Conservation (phyloP, 805 yeast species). For the Candida taoyuanica region DNA sequence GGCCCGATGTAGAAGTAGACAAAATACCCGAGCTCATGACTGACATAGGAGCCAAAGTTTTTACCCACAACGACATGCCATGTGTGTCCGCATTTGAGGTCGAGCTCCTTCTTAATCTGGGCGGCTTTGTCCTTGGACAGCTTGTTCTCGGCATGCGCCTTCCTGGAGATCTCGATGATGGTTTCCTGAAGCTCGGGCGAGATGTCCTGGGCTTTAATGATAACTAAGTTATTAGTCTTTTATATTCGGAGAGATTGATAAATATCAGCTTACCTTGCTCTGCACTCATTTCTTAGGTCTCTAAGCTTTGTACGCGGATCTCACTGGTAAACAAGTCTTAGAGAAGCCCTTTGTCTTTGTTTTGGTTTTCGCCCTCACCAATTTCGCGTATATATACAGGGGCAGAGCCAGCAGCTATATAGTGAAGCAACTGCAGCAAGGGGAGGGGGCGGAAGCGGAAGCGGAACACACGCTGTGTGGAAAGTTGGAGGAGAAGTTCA, state of each 20-base stretch:
- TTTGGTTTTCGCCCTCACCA: not conserved
- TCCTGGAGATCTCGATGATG: slow-evolving; percentile 43
- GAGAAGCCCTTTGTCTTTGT: no score
- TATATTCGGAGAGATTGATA: not conserved
- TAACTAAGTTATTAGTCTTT: slow-evolving; percentile 11
- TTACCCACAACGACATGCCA: slow-evolving; percentile 85
- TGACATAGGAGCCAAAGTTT: slow-evolving; percentile 73
- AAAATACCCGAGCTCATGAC: slow-evolving; percentile 73
- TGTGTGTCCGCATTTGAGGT: slow-evolving; percentile 57
- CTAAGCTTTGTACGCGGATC: not conserved
- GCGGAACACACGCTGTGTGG: no score
- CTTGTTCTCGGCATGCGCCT: slow-evolving; percentile 39
- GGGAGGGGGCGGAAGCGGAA: no score
- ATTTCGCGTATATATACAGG: not conserved
- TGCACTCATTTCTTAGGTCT: slow-evolving; percentile 3
- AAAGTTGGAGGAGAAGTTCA: no score
- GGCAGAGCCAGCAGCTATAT: not conserved
- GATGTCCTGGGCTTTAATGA: slow-evolving; percentile 27
- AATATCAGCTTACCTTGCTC: not conserved
- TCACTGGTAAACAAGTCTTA: no score
- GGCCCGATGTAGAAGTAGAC: slow-evolving; percentile 68
- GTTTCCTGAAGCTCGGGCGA: slow-evolving; percentile 46
- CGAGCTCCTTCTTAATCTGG: slow-evolving; percentile 58
- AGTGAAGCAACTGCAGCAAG: no score
- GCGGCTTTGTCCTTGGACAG: slow-evolving; percentile 64